These are phyloP conservation scores for Boletus rufocinnamomeus DNA, from an alignment of 768 basidiomycete species.

Conservation along the genomic window DNA sequence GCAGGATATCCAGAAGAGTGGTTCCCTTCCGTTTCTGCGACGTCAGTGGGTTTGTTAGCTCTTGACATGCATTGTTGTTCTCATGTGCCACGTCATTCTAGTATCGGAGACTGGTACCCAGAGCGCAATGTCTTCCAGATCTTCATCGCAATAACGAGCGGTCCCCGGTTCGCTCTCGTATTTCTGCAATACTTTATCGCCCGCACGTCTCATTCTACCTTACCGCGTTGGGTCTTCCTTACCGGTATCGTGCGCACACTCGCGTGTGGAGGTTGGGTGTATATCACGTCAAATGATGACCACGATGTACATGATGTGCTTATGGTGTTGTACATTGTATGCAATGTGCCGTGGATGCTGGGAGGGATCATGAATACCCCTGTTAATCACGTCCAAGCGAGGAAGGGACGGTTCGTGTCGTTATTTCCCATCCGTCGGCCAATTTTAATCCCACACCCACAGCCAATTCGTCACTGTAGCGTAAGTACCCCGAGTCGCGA, in stretches of 20 bases:
- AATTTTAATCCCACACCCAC: not conserved
- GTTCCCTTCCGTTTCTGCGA: conserved; percentile 89
- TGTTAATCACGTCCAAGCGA: conserved; percentile 38
- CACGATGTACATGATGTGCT: conserved; percentile 83
- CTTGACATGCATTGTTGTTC: not conserved
- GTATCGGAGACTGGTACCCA: conserved; percentile 90
- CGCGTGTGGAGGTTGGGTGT: conserved; percentile 91
- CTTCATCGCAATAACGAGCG: conserved; percentile 82
- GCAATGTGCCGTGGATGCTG: conserved; percentile 89
- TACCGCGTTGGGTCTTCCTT: conserved; percentile 55
- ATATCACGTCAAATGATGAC: conserved; percentile 81
- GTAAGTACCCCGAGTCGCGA: conserved; percentile 36
- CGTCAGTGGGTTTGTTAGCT: conserved; percentile 46
- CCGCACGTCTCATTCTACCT: conserved; percentile 41
- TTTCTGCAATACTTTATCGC: conserved; percentile 63
- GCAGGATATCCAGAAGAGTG: conserved; percentile 85
- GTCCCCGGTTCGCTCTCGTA: conserved; percentile 74
- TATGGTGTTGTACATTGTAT: conserved; percentile 85
- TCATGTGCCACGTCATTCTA: conserved; percentile 31
- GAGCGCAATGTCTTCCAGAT: conserved; percentile 85
- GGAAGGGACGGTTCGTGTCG: conserved; percentile 51
- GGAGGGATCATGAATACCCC: conserved; percentile 63
- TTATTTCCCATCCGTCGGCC: not conserved
- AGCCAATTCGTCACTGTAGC: conserved; percentile 56
- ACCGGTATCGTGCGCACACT: conserved; percentile 73